Conservation (phyloP, 495 filamentous ascomycete genomes). For the Thozetella sp. region DNA sequence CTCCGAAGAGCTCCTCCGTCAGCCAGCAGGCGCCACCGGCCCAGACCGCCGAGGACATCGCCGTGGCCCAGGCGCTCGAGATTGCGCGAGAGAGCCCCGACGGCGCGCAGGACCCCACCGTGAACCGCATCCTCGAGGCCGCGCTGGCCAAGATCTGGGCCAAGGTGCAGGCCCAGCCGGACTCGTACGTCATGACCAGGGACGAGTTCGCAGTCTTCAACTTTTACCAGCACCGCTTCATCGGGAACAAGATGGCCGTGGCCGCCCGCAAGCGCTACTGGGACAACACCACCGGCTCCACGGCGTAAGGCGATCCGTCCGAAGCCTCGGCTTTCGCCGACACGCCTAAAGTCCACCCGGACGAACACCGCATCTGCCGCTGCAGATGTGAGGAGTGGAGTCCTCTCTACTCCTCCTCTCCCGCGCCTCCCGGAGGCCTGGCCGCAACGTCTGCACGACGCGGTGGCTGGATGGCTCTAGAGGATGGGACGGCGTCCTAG, state of each 20-base stretch:
- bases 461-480: no score
- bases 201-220: conserved; percentile 82
- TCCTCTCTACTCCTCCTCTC: no score
- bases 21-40: neutral
- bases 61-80: conserved; percentile 60
- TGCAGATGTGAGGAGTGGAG: no score
- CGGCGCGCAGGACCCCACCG: conserved; percentile 50
- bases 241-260: conserved; percentile 37
- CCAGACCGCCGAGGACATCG: conserved; percentile 20
- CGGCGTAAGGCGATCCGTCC: neutral
- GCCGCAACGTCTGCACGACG: no score
- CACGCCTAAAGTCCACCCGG: no score
- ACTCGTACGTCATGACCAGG: conserved; percentile 64
- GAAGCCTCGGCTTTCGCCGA: neutral
- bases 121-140: conserved; percentile 54
- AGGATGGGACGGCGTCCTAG: neutral
- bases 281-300: conserved; percentile 26
- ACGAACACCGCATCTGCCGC: no score
- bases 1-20: neutral
- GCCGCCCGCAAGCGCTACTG: conserved; percentile 52
- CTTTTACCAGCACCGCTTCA: conserved; percentile 66
- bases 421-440: no score
- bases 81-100: conserved; percentile 67
- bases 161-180: conserved; percentile 57
- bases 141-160: conserved; percentile 63